Conservation (phyloP, 306 rosid genomes). For the Dryas alaskensis region DNA sequence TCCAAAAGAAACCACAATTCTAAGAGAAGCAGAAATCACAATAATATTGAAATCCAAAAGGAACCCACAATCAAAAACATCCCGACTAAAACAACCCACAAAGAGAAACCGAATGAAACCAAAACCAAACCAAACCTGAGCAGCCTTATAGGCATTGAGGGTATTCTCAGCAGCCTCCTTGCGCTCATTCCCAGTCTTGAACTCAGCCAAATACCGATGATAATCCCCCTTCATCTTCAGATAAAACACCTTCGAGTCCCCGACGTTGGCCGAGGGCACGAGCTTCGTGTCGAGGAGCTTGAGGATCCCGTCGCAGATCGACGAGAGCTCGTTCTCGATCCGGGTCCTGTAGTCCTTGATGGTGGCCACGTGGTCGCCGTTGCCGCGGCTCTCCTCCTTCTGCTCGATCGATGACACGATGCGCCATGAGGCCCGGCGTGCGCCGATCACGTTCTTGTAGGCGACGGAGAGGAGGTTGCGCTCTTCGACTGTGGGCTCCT, state of each 20-base stretch:
- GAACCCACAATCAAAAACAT: too few relatives aligned
- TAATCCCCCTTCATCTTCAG: slow-evolving; percentile 46
- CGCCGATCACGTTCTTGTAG: slow-evolving; percentile 40
- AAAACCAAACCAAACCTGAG: slow-evolving; percentile 24
- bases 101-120: not conserved
- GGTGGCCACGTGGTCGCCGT: slow-evolving; percentile 29
- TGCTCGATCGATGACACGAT: slow-evolving; percentile 46
- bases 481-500: slow-evolving; percentile 39
- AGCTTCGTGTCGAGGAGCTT: slow-evolving; percentile 29
- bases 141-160: slow-evolving; percentile 34
- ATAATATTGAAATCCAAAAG: too few relatives aligned
- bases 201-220: slow-evolving; percentile 39
- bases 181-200: slow-evolving; percentile 31
- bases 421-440: slow-evolving; percentile 43
- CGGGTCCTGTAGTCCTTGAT: slow-evolving; percentile 31
- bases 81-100: not conserved
- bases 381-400: slow-evolving; percentile 42
- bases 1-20: too few relatives aligned
- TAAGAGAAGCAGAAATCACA: too few relatives aligned
- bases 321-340: slow-evolving; percentile 37
- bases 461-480: slow-evolving; percentile 43
- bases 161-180: slow-evolving; percentile 43
- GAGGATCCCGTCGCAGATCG: slow-evolving; percentile 35
- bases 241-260: slow-evolving; percentile 42
- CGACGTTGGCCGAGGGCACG: slow-evolving; percentile 31